Evolutionary conservation across 2,329 filamentous ascomycete species (phyloP).

Genomic region (Alternaria angustiovoidea): DNA sequence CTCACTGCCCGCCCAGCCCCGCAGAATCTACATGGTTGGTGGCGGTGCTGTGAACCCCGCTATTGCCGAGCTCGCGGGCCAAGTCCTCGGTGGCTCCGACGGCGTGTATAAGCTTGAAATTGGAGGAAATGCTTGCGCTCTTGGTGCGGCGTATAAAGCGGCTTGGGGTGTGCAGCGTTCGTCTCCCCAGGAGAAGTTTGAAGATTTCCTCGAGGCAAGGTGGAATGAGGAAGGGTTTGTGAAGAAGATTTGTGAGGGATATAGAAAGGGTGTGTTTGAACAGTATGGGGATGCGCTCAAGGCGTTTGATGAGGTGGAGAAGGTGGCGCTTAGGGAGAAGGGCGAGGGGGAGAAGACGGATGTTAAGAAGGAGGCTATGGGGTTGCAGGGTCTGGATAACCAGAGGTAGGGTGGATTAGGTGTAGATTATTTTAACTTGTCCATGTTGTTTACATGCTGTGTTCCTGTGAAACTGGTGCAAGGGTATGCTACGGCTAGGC

Average conservation of each 20-base stretch:
- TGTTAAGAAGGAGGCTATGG: conserved; percentile 8
- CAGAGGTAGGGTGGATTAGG: neutral
- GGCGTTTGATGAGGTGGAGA: conserved; percentile 62
- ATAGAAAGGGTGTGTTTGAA: conserved; percentile 76
- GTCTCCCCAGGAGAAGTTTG: conserved; percentile 73
- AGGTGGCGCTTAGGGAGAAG: conserved; percentile 17
- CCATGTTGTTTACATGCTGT: neutral
- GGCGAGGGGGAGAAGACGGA: conserved; percentile 9
- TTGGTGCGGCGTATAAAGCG: conserved; percentile 95
- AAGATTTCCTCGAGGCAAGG: conserved; percentile 80
- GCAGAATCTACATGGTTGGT: conserved; percentile 91
- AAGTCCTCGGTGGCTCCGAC: conserved; percentile 87
- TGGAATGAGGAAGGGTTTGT: conserved; percentile 89
- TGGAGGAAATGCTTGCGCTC: conserved; percentile 91
- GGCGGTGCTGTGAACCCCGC: conserved; percentile 90
- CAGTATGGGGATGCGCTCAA: conserved; percentile 78
- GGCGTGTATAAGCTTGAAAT: conserved; percentile 95
- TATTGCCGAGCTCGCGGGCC: conserved; percentile 83
- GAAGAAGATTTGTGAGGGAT: conserved; percentile 83
- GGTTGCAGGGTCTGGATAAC: conserved; percentile 9
- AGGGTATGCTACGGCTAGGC: neutral
- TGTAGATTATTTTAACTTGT: neutral
- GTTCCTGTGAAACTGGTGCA: neutral
- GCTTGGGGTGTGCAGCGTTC: conserved; percentile 85
- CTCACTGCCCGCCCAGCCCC: conserved; percentile 79